Base-by-base conservation (phyloP, 768 basidiomycete species). In the Chalciporus pseudorubinellus region DNA sequence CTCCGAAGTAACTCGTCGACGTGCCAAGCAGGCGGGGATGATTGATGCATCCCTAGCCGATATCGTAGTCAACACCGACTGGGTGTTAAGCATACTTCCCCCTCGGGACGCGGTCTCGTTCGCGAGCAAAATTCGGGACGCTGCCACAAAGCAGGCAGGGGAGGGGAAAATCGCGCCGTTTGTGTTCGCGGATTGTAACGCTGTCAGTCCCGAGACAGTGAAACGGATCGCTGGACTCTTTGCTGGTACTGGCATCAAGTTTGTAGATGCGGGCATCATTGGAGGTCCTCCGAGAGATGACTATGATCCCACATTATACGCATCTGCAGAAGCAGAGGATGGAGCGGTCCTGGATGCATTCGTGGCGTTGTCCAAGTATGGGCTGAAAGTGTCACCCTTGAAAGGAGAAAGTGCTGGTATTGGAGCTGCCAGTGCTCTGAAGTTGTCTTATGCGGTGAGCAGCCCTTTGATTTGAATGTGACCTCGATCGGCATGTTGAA, bases 381-480 rank as follows among this genome's bases (percentile, higher is more conserved):
- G 81, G 4, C 58, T 81, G 19, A 77, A 74, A 58, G 65, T 79
- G 10, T 74, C 72, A 14, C 62, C 71, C 3, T 58, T 84, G 56
- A 72, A 62, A 39, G 79, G 76, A 20, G 76, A 78, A 47, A 77
- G 74, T 24, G 70, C 70, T 1, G 75, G 75, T 3, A 69, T 81
- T 20, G 81, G 83, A 5, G 80, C 78, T 55, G 83, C 81, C 2
- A 84, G 82, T 53, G 81, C 80, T 6, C 61, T 84, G 52, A 84
- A 84, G 66, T 82, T 83, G 82, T 79, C 80, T 18, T 82, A 84
- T 65, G 79, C 78, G 44, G 82, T 83, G 47, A 60, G 77, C 67
- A n/a, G 43, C 20, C 38, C 52, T 50, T 38, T 34, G 22, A 46
- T 48, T 34, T 3, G 13, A 14, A 44, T 39, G 29, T 44, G 42